Base-by-base conservation (phyloP, 768 basidiomycete genomes). In the Boletus sp. region DNA sequence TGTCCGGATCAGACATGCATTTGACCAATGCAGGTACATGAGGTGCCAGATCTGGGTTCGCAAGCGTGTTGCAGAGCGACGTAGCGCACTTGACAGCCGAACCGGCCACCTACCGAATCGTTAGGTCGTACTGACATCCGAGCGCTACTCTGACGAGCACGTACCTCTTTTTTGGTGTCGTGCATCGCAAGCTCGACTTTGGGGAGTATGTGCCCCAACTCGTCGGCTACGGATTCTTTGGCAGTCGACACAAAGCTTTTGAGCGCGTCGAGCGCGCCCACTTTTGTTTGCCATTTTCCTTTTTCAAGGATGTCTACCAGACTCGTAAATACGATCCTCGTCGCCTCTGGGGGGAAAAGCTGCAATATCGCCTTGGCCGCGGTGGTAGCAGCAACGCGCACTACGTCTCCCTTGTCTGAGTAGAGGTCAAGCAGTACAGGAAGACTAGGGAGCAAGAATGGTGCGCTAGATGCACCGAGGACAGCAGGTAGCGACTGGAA, bases 201-300 rank as follows among this genome's bases (percentile, higher is more conserved):
- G 18, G 95, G 95, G 47, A 98, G 82, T 45, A 91, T 83, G 10
- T 77, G 76, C 15, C 85, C 94, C 37, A 98, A 77, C 67, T 95
- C 87, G 33, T 83, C 81, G n/a, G 92, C 94, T 49, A 97, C 89
- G 42, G 80, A 78, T 52, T 88, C 88, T 59, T 80, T 81, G 50
- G 90, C 88, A 15, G 83, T 77, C 42, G 77, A 77, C 32, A 88
- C 88, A 60, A 94, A 87, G 44, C 71, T 75, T 69, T 86, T 92
- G 69, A 98, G 82, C 3, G 93, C 85, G 63, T 97, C 94, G 33
- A 98, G 76, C 7, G 87, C 92, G 15, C 90, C 94, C n/a, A 97
- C 88, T 78, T 98, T 98, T 56, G 89, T 85, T 61, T 87, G 83
- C 96, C 96, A 98, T 75, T 97, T 96, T 46, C 92, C 92, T 48